Evolutionary conservation across 2,329 filamentous ascomycete species (phyloP), one percentile per base, ranked within the genome.

Genomic region (Esteya vermicola): DNA sequence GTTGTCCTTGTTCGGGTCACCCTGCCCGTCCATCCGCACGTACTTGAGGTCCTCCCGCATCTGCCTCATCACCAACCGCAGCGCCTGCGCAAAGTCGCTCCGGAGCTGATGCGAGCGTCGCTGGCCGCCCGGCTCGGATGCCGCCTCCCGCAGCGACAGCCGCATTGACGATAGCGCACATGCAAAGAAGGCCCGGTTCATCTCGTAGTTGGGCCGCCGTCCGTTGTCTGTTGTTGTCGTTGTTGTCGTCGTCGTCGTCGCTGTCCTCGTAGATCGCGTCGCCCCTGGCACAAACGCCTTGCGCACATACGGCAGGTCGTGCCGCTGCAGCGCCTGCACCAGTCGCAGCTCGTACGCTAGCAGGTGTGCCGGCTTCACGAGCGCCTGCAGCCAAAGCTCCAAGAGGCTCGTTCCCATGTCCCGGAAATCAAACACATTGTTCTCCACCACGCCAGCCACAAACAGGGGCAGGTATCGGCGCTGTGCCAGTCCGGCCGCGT

Each of bases 391-490:
- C 66, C 74, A 76, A n/a, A 75, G 53, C 31, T 69, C 64, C 5
- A 67, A 54, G 9, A 68, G 50, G 9, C 60, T 63, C n/a, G 61
- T 57, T 2, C 58, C 62, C 3, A 67, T 49, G 30, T 68, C 60
- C 51, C 60, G 57, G 43, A 72, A 67, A 38, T 70, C 63, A 27
- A 65, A 57, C 18, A 69, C 51, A 8, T 59, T 58, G 36, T 63
- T 55, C 40, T 65, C 63, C 18, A 75, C 52, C 9, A 78, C 53
- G 1, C 59, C 62, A 3, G 63, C 56, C 20, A 75, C 51, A 47
- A 77, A 77, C 8, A 77, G 57, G 1, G 65, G 56, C 14, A 71
- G 47, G 39, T 64, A 65, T 41, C 50, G 60, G n/a, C 68, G 60
- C 37, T 65, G 61, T 4, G 57, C 47, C 3, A 63, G 54, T 14